Conservation (phyloP, 257 asterid species). For the Gentiana macrophylla region DNA sequence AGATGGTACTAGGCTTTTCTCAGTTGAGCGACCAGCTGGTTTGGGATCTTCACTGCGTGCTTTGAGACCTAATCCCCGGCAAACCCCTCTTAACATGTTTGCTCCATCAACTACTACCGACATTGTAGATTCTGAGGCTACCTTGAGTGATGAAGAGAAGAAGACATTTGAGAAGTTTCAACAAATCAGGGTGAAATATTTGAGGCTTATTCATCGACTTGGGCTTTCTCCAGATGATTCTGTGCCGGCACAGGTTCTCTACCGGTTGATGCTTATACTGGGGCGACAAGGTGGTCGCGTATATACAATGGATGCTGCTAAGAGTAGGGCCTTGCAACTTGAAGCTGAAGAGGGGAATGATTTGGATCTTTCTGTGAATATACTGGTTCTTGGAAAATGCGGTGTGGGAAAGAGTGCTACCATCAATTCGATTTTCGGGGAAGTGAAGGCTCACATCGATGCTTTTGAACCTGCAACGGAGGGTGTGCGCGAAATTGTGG, state of each 20-base stretch:
- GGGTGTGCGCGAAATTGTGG: constrained; percentile 43
- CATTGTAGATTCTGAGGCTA: constrained; percentile 45
- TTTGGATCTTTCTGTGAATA: constrained; percentile 65
- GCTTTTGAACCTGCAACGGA: constrained; percentile 67
- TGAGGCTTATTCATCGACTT: constrained; percentile 78
- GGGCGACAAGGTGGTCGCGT: constrained; percentile 64
- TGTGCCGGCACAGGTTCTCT: constrained; percentile 74
- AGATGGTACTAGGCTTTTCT: constrained; percentile 89
- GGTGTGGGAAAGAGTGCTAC: constrained; percentile 97
- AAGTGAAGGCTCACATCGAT: constrained; percentile 55
- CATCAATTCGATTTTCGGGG: constrained; percentile 71
- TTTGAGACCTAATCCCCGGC: constrained; percentile 47
- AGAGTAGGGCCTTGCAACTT: constrained; percentile 55
- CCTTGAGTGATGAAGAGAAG: constrained; percentile 80
- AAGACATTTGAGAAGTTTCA: constrained; percentile 79
- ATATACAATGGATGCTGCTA: constrained; percentile 70
- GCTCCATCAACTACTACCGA: constrained; percentile 29
- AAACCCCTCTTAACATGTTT: constrained; percentile 48
- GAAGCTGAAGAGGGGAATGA: constrained; percentile 46
- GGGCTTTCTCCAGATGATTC: constrained; percentile 78
- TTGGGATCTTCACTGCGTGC: constrained; percentile 84
- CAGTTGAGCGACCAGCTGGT: constrained; percentile 93
- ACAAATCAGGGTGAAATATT: constrained; percentile 59
- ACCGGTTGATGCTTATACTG: constrained; percentile 65
- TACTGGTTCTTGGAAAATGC: constrained; percentile 79